Conservation (phyloP, 2,329 filamentous ascomycete genomes). For the Xylariaceae sp. region DNA sequence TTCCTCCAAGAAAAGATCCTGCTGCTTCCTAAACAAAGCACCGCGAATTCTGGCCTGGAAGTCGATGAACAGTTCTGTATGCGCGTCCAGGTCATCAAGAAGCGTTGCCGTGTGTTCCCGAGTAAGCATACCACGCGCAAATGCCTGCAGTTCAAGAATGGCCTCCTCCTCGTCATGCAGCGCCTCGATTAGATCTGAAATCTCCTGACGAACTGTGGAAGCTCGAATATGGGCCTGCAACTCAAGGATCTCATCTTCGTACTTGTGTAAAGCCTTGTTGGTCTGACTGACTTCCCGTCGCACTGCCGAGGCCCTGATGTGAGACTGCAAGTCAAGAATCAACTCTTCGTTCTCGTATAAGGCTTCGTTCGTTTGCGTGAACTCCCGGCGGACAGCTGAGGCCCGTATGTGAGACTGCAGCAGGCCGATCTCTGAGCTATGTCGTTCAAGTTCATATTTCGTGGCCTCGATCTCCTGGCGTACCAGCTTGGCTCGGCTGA, state of each 20-base stretch:
- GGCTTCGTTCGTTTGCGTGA: neutral
- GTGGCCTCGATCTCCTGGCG: constrained; percentile 41
- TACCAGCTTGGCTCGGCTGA: constrained; percentile 43
- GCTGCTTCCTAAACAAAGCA: constrained; percentile 56
- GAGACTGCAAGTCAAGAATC: constrained; percentile 27
- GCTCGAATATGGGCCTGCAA: constrained; percentile 45
- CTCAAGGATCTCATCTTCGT: neutral
- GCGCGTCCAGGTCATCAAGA: constrained; percentile 50
- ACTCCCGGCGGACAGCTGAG: neutral
- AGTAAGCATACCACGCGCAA: constrained; percentile 56
- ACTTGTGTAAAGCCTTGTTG: neutral
- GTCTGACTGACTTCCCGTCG: neutral
- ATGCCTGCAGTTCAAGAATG: constrained; percentile 51
- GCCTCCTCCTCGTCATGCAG: constrained; percentile 38
- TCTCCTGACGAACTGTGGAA: constrained; percentile 44
- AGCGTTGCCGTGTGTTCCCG: constrained; percentile 47
- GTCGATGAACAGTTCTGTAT: constrained; percentile 51
- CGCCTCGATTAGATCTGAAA: constrained; percentile 44
- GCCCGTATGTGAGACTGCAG: constrained; percentile 40
- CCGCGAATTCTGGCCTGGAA: constrained; percentile 66
- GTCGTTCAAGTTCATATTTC: constrained; percentile 45
- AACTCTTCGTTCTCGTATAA: neutral
- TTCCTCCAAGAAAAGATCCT: constrained; percentile 59
- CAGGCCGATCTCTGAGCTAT: constrained; percentile 38
- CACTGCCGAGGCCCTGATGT: constrained; percentile 36